phyloP scores from a whole-genome alignment of 768 basidiomycete genomes.

The Aureoboletus auriporus region DNA sequence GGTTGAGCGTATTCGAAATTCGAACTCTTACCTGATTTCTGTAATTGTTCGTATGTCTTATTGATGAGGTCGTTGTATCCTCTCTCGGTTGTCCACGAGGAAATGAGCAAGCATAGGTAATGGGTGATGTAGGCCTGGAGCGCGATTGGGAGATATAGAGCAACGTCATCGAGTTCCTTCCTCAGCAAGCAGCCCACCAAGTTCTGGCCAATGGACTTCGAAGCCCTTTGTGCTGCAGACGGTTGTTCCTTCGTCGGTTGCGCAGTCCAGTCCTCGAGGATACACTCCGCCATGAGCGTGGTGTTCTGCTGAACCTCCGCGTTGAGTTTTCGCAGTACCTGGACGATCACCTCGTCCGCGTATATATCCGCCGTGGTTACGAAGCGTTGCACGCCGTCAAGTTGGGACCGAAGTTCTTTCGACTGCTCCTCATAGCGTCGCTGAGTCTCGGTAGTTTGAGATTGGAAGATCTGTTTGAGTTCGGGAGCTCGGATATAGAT shows the following conservation, averaged over 20 bases:
- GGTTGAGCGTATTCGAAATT: background rate
- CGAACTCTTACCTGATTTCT: constrained; percentile 2
- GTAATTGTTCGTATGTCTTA: background rate
- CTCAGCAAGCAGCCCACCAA: background rate
- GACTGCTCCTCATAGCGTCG: constrained; percentile 2
- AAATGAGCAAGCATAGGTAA: background rate
- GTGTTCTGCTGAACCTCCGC: constrained; percentile 1
- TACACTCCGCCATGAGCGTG: background rate
- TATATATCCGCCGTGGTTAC: background rate
- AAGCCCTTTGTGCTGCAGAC: background rate
- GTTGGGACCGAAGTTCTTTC: constrained; percentile 1
- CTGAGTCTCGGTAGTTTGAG: constrained; percentile 4
- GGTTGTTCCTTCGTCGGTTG: background rate
- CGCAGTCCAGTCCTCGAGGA: background rate
- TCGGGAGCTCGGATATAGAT: constrained; percentile 6
- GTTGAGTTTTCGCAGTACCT: constrained; percentile 2
- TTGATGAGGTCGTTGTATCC: background rate
- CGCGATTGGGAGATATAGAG: constrained; percentile 8
- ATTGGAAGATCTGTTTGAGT: constrained; percentile 10
- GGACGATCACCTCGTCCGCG: constrained; percentile 1
- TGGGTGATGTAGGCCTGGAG: constrained; percentile 4
- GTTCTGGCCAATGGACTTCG: background rate
- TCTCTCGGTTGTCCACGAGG: constrained; percentile 7
- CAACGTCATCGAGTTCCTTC: background rate
- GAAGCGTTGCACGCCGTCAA: background rate